A percentile compares a stretch with the other conserved stretches of the same genome.
Evolutionary conservation across 2,329 filamentous ascomycete species (phyloP).

Genomic region (Cadophora sp.): DNA sequence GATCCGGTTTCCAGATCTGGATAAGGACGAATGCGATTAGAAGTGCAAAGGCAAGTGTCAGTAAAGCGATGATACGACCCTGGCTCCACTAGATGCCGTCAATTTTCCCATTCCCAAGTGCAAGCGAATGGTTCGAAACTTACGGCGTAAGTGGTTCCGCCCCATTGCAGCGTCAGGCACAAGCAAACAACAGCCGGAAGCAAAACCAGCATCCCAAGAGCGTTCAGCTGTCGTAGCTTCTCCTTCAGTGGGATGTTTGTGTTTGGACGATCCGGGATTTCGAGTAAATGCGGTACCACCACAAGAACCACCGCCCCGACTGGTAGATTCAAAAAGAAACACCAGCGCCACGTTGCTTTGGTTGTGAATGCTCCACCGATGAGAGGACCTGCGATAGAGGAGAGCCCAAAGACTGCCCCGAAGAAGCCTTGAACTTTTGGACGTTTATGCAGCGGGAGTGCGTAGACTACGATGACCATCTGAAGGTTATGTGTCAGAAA

Average conservation of each 20-base stretch:
- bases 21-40: slow-evolving; percentile 41
- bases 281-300: slow-evolving; percentile 47
- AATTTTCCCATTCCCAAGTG: neutral
- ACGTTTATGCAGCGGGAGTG: slow-evolving; percentile 31
- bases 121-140: neutral
- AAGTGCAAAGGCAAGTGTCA: slow-evolving; percentile 43
- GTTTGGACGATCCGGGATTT: slow-evolving; percentile 20
- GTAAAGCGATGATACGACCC: slow-evolving; percentile 44
- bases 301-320: slow-evolving; percentile 46
- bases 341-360: slow-evolving; percentile 47
- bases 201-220: slow-evolving; percentile 47
- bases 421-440: slow-evolving; percentile 35
- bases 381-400: slow-evolving; percentile 41
- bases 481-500: neutral
- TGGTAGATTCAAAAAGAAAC: slow-evolving; percentile 51
- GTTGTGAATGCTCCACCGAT: slow-evolving; percentile 41
- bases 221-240: slow-evolving; percentile 50
- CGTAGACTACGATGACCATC: slow-evolving; percentile 33
- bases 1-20: slow-evolving; percentile 38
- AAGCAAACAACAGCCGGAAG: slow-evolving; percentile 48
- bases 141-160: slow-evolving; percentile 50
- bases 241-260: slow-evolving; percentile 47
- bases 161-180: slow-evolving; percentile 42
- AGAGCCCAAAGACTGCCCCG: slow-evolving; percentile 36
- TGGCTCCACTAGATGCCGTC: slow-evolving; percentile 30